Evolutionary conservation across 2,329 filamentous ascomycete species (phyloP).

Genomic region (Chaetomiaceae sp.): DNA sequence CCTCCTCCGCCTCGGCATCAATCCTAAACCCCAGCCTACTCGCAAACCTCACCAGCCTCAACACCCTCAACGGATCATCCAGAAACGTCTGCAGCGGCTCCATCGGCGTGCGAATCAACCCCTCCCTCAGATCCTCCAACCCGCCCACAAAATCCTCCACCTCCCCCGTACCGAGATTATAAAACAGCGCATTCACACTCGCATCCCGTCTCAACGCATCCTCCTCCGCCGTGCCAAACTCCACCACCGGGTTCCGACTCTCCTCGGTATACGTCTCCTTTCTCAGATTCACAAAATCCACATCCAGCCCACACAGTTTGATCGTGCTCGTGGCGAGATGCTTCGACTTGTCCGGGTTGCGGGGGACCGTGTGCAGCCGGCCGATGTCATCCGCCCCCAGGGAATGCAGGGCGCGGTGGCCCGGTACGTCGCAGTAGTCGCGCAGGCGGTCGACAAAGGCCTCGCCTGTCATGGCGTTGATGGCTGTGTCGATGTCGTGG

Average conservation of each 20-base stretch:
- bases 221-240: slow-evolving; percentile 88
- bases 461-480: slow-evolving; percentile 80
- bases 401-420: slow-evolving; percentile 57
- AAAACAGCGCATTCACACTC: slow-evolving; percentile 93
- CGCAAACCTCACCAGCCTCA: slow-evolving; percentile 85
- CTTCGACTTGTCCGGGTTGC: slow-evolving; percentile 94
- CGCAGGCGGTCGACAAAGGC: slow-evolving; percentile 67
- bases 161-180: slow-evolving; percentile 74
- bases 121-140: slow-evolving; percentile 65
- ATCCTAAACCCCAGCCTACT: slow-evolving; percentile 79
- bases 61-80: slow-evolving; percentile 83
- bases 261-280: slow-evolving; percentile 89
- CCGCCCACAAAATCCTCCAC: slow-evolving; percentile 87
- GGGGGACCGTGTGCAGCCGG: slow-evolving; percentile 79
- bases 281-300: slow-evolving; percentile 90
- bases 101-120: slow-evolving; percentile 78
- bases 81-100: slow-evolving; percentile 89
- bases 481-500: slow-evolving; percentile 80
- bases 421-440: slow-evolving; percentile 60
- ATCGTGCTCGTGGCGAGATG: slow-evolving; percentile 90
- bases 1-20: slow-evolving; percentile 60
- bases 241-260: slow-evolving; percentile 85
- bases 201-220: slow-evolving; percentile 87
- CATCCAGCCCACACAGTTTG: slow-evolving; percentile 77
- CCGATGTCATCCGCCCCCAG: slow-evolving; percentile 59